phyloP scores from a whole-genome alignment of 2,329 filamentous ascomycete species.

The Alternaria triticimaculans region DNA sequence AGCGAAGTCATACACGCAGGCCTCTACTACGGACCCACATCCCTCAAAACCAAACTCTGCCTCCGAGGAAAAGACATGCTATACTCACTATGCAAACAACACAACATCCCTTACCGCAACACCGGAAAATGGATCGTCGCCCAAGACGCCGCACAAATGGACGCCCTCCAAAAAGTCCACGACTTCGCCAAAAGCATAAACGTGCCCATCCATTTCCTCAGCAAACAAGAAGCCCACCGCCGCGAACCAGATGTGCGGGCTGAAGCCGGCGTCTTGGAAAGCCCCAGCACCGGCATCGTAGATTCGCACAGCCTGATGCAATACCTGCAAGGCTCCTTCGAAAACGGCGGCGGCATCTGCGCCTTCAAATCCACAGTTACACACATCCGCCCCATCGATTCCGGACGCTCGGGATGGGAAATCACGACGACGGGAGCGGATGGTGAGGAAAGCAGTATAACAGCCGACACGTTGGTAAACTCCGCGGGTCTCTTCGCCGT shows the following conservation, averaged over 20 bases:
- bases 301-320: conserved; percentile 88
- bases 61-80: conserved; percentile 76
- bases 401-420: conserved; percentile 70
- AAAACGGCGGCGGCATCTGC: conserved; percentile 75
- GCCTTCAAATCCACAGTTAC: conserved; percentile 74
- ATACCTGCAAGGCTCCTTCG: conserved; percentile 76
- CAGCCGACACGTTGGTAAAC: conserved; percentile 80
- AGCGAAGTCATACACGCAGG: conserved; percentile 97
- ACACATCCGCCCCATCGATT: conserved; percentile 61
- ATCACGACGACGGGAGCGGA: conserved; percentile 58
- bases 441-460: conserved; percentile 64
- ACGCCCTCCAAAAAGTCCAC: conserved; percentile 65
- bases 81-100: conserved; percentile 75
- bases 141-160: conserved; percentile 74
- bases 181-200: conserved; percentile 60
- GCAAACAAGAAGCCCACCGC: conserved; percentile 63
- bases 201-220: conserved; percentile 77
- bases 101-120: conserved; percentile 73
- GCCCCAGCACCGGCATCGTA: conserved; percentile 85
- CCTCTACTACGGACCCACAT: conserved; percentile 80
- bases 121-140: conserved; percentile 96
- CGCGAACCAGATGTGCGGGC: conserved; percentile 80
- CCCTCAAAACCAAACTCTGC: conserved; percentile 85
- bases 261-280: conserved; percentile 77
- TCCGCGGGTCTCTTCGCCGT: conserved; percentile 82